Evolutionary conservation across 2,329 filamentous ascomycete species (phyloP), one percentile per base, ranked within the genome.

Genomic region (Cucurbitaria berberidis): DNA sequence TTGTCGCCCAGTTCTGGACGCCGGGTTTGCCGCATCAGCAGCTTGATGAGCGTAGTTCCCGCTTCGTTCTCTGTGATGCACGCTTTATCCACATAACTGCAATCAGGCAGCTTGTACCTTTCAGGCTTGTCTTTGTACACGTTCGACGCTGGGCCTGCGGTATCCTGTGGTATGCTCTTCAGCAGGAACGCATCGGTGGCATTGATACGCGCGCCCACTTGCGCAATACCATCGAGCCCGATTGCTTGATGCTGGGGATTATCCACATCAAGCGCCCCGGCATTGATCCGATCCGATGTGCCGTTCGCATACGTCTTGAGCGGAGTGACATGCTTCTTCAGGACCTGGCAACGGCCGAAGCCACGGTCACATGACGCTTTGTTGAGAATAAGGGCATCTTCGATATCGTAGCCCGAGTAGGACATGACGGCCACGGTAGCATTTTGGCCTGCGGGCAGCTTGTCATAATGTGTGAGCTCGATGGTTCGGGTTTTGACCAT

Each of bases 371-470:
- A 88, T 0, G 93, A 97, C 9, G 92, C 93, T 79, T 97, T 98
- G 80, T 99, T 99, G 56, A 99, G 76, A 2, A 99, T 93, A 16
- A 99, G 82, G 9, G 95, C 95, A 81, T 99, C 95, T 81, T 99
- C 95, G 64, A 99, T 99, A 86, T 99, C 95, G 77, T 99, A 99
- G 21, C 95, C 95, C 10, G 93, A 98, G 77, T 95, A 99, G 43
- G 93, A 98, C 95, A 99, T 99, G 77, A 99, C 95, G 5, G 96
- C 95, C 22, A 99, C 95, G 1, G 91, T 96, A 4, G 95, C 96
- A 57, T 97, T 98, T 71, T 99, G 95, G 0, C 95, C 95, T 5
- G 95, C 95, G 0, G 95, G 95, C 13, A 99, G 86, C 73, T 97
- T 96, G 77, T 99, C 95, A 72, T 98, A 99, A 65, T 96, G 92